Base-by-base conservation (phyloP, 2,329 filamentous ascomycete species). In the Claviceps sp. region DNA sequence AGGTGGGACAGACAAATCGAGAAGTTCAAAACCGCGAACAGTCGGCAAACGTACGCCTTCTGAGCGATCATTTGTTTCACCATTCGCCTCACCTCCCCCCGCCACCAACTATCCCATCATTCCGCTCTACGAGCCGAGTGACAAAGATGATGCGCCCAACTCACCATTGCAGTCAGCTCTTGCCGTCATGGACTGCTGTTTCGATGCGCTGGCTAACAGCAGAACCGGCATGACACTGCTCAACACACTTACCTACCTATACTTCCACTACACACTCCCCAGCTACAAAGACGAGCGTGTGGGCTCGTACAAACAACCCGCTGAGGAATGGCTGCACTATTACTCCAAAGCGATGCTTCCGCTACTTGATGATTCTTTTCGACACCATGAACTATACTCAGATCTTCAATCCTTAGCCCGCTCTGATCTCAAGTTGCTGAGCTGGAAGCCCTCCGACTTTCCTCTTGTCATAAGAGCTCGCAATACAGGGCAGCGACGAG, bases 251-350 rank as follows among this genome's bases (percentile, higher is more conserved):
- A 65, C 62, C 46, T 60, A 58, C n/a, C 34, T 70, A 2, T 70
- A 66, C 55, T 63, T 64, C 20, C 52, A 49, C 22, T 65, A 66
- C 55, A 61, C 56, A 34, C 64, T 69, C 30, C 64, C 65, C 7
- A 57, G 41, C 8, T 65, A 56, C 36, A 58, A 51, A 47, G 57
- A 61, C 24, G 58, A 56, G n/a, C 47, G 54, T 11, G 14, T 42
- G 5, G 66, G 62, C 20, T 60, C 63, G n/a, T 71, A 73, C 58
- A 72, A 62, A 47, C 66, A 77, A 9, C 67, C 66, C 2, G 62
- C 67, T 2, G 52, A 62, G 40, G 70, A 76, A 40, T 59, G 77
- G 3, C 58, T 74, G 2, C 64, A 69, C 13, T 77, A 73, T 54
- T 72, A 74, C 50, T 67, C 73, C 1, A 57, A 57, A 4, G 67